Evolutionary conservation across 495 filamentous ascomycete species (phyloP).

Genomic region (Neurospora sp.): DNA sequence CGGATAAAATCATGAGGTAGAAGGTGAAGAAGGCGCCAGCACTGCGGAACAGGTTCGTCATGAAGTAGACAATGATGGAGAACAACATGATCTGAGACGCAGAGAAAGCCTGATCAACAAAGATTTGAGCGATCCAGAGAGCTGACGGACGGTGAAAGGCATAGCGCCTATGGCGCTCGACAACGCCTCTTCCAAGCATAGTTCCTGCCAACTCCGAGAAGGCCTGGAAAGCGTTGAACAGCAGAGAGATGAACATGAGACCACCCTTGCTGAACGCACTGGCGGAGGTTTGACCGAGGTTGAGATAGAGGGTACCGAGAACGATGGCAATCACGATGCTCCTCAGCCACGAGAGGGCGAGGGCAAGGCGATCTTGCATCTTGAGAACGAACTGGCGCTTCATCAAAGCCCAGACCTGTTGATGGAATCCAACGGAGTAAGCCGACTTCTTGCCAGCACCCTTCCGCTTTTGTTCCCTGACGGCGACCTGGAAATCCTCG

Average conservation of each 20-base stretch:
- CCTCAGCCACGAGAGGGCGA: constrained; percentile 67
- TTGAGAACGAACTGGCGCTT: constrained; percentile 76
- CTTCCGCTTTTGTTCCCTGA: constrained; percentile 65
- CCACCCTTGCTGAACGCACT: constrained; percentile 71
- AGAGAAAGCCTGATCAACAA: constrained; percentile 65
- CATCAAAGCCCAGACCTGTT: constrained; percentile 74
- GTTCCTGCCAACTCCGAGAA: constrained; percentile 61
- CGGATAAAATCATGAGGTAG: constrained; percentile 55
- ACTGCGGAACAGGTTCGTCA: constrained; percentile 54
- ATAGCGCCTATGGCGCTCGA: constrained; percentile 73
- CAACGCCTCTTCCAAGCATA: constrained; percentile 62
- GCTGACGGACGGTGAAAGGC: constrained; percentile 71
- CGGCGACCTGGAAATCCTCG: constrained; percentile 68
- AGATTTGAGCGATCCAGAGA: constrained; percentile 68
- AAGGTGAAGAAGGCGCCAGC: constrained; percentile 76
- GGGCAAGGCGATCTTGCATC: constrained; percentile 69
- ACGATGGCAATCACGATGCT: constrained; percentile 67
- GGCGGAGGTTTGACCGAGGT: constrained; percentile 52
- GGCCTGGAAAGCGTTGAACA: constrained; percentile 74
- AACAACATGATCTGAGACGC: constrained; percentile 59
- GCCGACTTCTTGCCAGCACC: constrained; percentile 56
- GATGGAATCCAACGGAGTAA: constrained; percentile 69
- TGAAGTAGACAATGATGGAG: constrained; percentile 70
- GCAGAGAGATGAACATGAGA: constrained; percentile 60
- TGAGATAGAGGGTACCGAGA: constrained; percentile 67